Percentiles rank a stretch among this genome's conserved stretches.
Conservation (phyloP, 73 alveolate species). For the Paraurostyla sp. region DNA sequence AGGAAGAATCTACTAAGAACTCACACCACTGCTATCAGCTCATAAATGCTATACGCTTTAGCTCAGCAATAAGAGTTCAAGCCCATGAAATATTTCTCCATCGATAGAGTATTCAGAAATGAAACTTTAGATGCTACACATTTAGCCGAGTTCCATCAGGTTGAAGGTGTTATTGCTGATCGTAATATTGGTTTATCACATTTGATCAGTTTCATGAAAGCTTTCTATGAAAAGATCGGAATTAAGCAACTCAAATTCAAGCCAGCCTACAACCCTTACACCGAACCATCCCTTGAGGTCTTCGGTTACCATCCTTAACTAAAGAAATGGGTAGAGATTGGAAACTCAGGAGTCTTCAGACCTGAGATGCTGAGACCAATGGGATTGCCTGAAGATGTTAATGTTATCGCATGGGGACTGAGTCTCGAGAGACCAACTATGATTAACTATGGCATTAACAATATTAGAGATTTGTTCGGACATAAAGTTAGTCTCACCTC, state of each 20-base stretch:
- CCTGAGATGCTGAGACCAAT: constrained; percentile 99
- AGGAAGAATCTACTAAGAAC: constrained; percentile 99
- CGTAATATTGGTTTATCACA: constrained; percentile 96
- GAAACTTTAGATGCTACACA: constrained; percentile 99
- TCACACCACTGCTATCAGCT: constrained; percentile 99
- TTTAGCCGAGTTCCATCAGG: constrained; percentile 99
- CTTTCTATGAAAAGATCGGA: constrained; percentile 98
- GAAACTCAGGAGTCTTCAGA: constrained; percentile 99
- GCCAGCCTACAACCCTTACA: constrained; percentile 99
- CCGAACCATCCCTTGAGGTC: constrained; percentile 99
- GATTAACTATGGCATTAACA: constrained; percentile 96
- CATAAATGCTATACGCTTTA: constrained; percentile 86
- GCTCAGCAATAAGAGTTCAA: constrained; percentile 89
- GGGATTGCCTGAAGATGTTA: constrained; percentile 99
- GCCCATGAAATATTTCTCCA: constrained; percentile 99
- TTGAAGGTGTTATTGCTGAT: constrained; percentile 99
- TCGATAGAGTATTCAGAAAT: constrained; percentile 99
- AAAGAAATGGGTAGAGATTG: constrained; percentile 98
- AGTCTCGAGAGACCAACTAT: constrained; percentile 99
- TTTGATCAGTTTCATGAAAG: constrained; percentile 96
- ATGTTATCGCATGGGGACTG: constrained; percentile 99
- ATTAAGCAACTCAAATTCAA: constrained; percentile 98
- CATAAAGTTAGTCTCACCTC: constrained; percentile 94
- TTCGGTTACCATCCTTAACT: constrained; percentile 97
- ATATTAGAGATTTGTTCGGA: constrained; percentile 98